Evolutionary conservation across 2,329 filamentous ascomycete genomes (phyloP).

Genomic region (Aspergillus piperis): DNA sequence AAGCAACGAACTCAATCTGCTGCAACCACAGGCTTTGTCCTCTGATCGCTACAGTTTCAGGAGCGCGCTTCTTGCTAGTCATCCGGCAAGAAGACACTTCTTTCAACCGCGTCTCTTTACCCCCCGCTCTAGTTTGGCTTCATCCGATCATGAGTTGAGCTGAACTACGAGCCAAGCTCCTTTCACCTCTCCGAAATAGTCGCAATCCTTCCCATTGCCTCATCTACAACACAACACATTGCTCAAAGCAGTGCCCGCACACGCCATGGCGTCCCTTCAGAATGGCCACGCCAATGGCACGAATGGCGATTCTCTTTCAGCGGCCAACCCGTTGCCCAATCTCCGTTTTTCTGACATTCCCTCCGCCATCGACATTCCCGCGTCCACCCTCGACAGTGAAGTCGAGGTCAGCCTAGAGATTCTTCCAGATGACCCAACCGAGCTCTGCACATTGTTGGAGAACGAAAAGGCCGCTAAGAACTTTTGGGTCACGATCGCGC

Average conservation of each 20-base stretch:
- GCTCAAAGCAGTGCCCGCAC: background rate
- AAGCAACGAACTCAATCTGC: background rate
- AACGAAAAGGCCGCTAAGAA: constrained; percentile 88
- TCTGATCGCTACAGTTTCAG: constrained; percentile 12
- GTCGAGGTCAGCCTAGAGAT: constrained; percentile 94
- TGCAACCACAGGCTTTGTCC: constrained; percentile 7
- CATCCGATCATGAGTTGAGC: constrained; percentile 35
- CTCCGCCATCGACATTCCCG: constrained; percentile 64
- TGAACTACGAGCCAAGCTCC: constrained; percentile 11
- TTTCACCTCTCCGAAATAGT: constrained; percentile 19
- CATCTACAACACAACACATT: constrained; percentile 2
- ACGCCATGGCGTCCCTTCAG: constrained; percentile 53
- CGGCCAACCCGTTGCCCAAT: constrained; percentile 36
- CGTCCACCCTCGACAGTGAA: constrained; percentile 62
- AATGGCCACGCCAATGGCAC: constrained; percentile 57
- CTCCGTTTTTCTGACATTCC: constrained; percentile 64
- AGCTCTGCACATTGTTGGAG: constrained; percentile 91
- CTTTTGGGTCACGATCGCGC: constrained; percentile 97
- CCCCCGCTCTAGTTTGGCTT: background rate
- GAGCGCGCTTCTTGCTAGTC: constrained; percentile 11
- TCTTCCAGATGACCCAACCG: constrained; percentile 87
- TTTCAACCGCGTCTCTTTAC: background rate
- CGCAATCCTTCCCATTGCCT: constrained; percentile 15
- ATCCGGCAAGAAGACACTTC: constrained; percentile 7
- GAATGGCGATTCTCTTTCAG: constrained; percentile 45